Conservation (phyloP, 2,329 filamentous ascomycete species). For the Capronia coronata region DNA sequence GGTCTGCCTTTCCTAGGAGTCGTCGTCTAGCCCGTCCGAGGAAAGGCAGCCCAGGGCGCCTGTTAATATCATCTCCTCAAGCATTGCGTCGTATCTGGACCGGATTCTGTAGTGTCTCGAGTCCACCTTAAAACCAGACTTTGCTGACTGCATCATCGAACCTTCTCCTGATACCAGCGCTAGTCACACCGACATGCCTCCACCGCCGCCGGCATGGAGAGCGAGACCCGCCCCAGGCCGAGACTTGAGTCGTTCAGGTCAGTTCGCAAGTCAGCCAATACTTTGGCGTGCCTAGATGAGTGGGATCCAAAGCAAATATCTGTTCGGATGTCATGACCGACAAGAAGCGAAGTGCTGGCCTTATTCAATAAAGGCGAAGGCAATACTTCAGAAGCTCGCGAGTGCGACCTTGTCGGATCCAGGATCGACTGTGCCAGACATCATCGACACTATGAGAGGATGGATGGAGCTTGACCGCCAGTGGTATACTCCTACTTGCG, state of each 20-base stretch:
- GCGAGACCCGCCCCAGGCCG: too few relatives aligned
- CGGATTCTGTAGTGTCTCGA: too few relatives aligned
- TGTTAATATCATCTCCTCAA: too few relatives aligned
- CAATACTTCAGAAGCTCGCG: conserved; percentile 6
- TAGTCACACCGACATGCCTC: too few relatives aligned
- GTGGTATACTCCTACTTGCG: conserved; percentile 28
- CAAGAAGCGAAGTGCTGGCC: conserved; percentile 1
- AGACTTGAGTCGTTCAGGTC: too few relatives aligned
- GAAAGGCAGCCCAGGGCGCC: too few relatives aligned
- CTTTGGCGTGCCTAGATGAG: conserved; percentile 25
- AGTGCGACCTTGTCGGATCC: conserved; percentile 4
- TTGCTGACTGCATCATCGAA: too few relatives aligned
- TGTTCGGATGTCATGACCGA: conserved; percentile 5
- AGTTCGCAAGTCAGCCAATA: conserved; percentile 16
- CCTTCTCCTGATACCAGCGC: too few relatives aligned
- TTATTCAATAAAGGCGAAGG: background rate
- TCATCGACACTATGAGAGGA: conserved; percentile 11
- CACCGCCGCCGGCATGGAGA: conserved; percentile 35
- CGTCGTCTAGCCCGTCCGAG: too few relatives aligned
- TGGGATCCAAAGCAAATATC: conserved; percentile 7
- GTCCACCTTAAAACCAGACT: too few relatives aligned
- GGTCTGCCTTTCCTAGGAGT: too few relatives aligned
- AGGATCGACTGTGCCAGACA: conserved; percentile 20
- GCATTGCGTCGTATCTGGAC: too few relatives aligned
- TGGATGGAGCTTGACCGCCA: conserved; percentile 17